A percentile compares a stretch with the other conserved stretches of the same genome.
These are phyloP conservation scores for Dendrobium huoshanense DNA, from an alignment of 106 monocot species.

Conservation along the genomic window DNA sequence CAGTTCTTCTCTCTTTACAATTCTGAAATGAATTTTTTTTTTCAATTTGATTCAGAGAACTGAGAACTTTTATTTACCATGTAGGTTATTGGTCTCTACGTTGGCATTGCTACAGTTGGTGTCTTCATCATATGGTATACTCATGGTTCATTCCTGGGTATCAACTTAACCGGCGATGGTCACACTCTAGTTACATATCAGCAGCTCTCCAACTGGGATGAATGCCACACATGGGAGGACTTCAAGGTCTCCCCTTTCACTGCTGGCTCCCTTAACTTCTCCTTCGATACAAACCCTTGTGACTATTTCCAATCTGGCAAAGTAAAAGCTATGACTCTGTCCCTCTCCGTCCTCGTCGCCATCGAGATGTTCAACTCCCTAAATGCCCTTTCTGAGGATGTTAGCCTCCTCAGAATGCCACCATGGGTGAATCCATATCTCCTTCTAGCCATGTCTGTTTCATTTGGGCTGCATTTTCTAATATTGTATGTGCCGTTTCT, in stretches of 20 bases:
- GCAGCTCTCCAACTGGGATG: constrained; percentile 70
- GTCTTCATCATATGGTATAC: constrained; percentile 69
- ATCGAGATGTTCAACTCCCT: constrained; percentile 96
- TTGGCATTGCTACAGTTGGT: constrained; percentile 77
- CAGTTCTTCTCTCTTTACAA: no score
- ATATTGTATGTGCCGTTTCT: constrained; percentile 86
- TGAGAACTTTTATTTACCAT: no score
- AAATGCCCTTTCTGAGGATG: constrained; percentile 77
- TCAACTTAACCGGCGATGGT: constrained; percentile 60
- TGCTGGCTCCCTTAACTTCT: constrained; percentile 44
- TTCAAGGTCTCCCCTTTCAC: constrained; percentile 62
- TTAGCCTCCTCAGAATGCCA: constrained; percentile 65
- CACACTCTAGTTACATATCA: constrained; percentile 70
- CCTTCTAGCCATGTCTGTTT: constrained; percentile 72
- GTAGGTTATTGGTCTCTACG: constrained; percentile 80
- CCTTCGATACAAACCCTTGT: constrained; percentile 59
- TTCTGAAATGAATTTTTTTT: no score
- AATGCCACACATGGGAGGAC: constrained; percentile 52
- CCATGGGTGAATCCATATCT: constrained; percentile 93
- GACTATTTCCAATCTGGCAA: constrained; percentile 77
- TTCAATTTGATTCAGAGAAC: no score
- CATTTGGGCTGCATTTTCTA: constrained; percentile 73
- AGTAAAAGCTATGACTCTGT: constrained; percentile 79
- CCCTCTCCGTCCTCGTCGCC: constrained; percentile 77
- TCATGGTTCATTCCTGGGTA: constrained; percentile 75